Conservation (phyloP, 192 early-diverging fungal species). For the Tieghemiomyces parasiticus region DNA sequence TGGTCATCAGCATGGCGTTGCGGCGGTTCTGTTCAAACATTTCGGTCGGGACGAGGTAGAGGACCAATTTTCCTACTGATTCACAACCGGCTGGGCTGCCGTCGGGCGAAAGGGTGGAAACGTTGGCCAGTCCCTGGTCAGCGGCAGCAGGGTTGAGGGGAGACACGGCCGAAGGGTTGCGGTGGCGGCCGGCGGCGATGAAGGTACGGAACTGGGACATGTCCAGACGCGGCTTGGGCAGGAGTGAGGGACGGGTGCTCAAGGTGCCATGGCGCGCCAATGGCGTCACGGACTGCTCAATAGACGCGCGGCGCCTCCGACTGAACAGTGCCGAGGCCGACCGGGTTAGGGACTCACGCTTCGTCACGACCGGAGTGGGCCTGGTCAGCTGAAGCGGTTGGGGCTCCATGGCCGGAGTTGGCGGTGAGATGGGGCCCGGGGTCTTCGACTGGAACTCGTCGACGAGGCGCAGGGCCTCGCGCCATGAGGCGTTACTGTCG, state of each 20-base stretch:
- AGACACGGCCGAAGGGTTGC: neutral
- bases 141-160: no score
- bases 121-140: neutral
- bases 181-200: neutral
- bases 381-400: no score
- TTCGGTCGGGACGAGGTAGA: constrained; percentile 1
- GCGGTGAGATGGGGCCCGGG: neutral
- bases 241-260: neutral
- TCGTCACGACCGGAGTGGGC: neutral
- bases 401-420: neutral
- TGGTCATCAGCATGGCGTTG: constrained; percentile 5
- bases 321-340: neutral
- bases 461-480: constrained; percentile 1
- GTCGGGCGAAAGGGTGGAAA: neutral
- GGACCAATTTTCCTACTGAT: constrained; percentile 4
- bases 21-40: constrained; percentile 4
- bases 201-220: neutral
- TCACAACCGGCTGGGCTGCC: neutral
- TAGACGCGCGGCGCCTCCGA: neutral
- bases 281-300: neutral
- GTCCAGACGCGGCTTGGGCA: neutral
- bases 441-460: neutral
- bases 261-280: neutral
- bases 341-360: neutral
- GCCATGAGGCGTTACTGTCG: constrained; percentile 4